Evolutionary conservation across 768 basidiomycete species (phyloP), one percentile per base, ranked within the genome.

Genomic region (Sutorius australiensis): DNA sequence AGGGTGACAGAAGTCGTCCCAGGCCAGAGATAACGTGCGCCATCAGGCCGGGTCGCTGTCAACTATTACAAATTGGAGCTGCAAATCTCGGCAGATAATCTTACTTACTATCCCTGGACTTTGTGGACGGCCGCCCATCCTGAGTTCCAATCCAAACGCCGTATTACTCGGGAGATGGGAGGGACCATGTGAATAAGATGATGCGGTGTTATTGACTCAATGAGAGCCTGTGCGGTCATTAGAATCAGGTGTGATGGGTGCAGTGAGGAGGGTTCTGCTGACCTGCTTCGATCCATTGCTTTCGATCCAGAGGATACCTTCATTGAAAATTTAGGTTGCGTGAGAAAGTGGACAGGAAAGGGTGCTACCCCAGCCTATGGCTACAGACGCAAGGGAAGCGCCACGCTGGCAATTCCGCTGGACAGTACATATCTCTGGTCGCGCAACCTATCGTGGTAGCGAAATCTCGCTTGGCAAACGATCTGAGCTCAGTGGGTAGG

Each of bases 61-160:
- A 28, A 42, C 17, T 27, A 39, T 48, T 30, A 33, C 11, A 41
- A 27, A 31, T 32, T n/a, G 36, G 28, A 40, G 17, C 30, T 12
- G 39, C 31, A 49, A 49, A 54, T 54, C 51, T 46, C 42, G 41
- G 46, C 5, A 42, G 44, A 41, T 39, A 38, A 52, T 33, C 39
- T 21, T 47, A 50, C 61, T 50, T 45, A 27, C 49, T 47, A 39
- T 53, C 49, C 41, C 28, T 43, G 45, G 53, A 40, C 11, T 46
- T 19, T 40, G 16, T 16, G 33, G 19, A 46, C 2, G 14, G 27
- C 43, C 21, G 13, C 38, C 14, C 27, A 9, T 9, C 34, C 33
- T 21, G 46, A 42, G 54, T 16, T 57, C 33, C 14, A 38, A 42
- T 6, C 8, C 44, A 14, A 36, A 36, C 12, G n/a, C 36, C 17